A percentile compares a stretch with the other conserved stretches of the same genome.
phyloP scores from a whole-genome alignment of 2,329 filamentous ascomycete genomes.

The Fusarium sp. region DNA sequence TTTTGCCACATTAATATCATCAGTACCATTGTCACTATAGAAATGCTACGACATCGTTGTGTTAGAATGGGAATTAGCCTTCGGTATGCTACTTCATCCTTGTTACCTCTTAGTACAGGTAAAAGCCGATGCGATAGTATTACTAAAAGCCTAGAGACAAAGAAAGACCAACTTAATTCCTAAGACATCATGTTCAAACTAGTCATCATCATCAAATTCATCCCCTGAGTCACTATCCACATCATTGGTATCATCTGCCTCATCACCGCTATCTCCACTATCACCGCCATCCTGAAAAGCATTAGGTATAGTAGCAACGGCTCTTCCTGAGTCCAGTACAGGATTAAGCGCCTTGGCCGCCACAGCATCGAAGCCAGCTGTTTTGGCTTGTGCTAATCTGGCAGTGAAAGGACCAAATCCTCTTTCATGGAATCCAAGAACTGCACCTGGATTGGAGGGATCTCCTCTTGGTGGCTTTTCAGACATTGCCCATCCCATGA shows the following conservation, averaged over 20 bases:
- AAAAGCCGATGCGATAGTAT: no score
- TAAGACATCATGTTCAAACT: no score
- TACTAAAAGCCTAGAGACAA: no score
- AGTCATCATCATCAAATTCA: background rate
- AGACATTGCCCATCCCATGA: slow-evolving; percentile 14
- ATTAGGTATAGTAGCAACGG: slow-evolving; percentile 3
- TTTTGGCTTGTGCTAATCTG: background rate
- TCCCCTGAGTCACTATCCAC: background rate
- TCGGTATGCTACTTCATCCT: no score
- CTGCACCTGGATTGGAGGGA: background rate
- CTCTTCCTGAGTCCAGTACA: slow-evolving; percentile 1
- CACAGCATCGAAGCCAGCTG: background rate
- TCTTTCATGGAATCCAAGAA: slow-evolving; percentile 10
- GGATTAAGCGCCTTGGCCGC: slow-evolving; percentile 5
- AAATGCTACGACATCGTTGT: no score
- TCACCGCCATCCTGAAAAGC: background rate
- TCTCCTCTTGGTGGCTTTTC: slow-evolving; percentile 3
- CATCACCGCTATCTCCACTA: slow-evolving; percentile 6
- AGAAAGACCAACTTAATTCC: no score
- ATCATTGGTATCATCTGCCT: background rate
- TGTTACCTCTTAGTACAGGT: no score
- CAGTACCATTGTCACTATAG: no score
- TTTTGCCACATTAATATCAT: no score
- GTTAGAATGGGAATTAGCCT: no score
- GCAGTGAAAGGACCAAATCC: slow-evolving; percentile 8